phyloP scores from a whole-genome alignment of 805 yeast species.

The Ascoidea rubescens region DNA sequence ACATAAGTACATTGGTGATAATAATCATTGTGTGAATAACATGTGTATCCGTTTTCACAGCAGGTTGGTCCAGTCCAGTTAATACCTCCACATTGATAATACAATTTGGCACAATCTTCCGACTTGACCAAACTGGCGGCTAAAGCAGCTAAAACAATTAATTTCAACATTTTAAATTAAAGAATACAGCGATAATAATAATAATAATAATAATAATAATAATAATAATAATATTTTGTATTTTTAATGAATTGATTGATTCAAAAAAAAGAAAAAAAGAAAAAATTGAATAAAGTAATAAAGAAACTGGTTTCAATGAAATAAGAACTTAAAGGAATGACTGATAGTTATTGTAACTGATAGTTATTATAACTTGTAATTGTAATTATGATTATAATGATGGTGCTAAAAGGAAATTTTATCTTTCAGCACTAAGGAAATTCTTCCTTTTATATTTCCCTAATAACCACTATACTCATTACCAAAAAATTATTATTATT shows the following conservation, averaged over 20 bases:
- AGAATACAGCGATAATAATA: background rate
- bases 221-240: background rate
- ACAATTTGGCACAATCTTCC: constrained; percentile 5
- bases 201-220: no score
- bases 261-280: no score
- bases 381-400: no score
- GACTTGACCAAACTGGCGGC: background rate
- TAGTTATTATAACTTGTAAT: no score
- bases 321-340: background rate
- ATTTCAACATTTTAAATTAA: no score
- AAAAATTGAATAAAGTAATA: no score
- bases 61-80: constrained; percentile 11
- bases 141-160: background rate
- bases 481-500: no score
- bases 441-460: no score
- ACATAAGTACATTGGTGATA: constrained; percentile 16
- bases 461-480: no score
- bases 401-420: no score
- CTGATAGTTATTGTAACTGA: background rate
- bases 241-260: background rate
- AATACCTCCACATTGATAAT: constrained; percentile 16
- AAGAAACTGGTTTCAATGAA: background rate
- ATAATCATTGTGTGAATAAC: constrained; percentile 14
- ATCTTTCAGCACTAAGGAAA: no score
- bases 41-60: constrained; percentile 14